These are phyloP conservation scores for Nakazawaea sp. DNA, from an alignment of 805 yeast species.

Conservation along the genomic window DNA sequence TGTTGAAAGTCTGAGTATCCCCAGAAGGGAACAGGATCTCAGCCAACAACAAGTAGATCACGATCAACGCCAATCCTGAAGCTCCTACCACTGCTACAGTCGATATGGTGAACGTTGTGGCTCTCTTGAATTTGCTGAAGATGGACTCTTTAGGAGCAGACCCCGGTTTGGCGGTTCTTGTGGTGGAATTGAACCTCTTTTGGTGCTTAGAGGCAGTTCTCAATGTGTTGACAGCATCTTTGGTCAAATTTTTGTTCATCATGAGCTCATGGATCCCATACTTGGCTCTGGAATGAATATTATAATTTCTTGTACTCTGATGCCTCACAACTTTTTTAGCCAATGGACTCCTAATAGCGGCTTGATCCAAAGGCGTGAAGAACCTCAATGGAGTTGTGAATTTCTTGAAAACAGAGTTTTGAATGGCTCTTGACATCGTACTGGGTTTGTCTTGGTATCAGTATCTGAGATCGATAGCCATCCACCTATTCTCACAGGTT, in stretches of 20 bases:
- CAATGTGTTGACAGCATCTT: neutral
- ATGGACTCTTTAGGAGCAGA: slow-evolving; percentile 26
- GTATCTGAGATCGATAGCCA: too few species aligned
- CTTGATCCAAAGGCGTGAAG: too few species aligned
- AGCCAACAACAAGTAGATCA: slow-evolving; percentile 67
- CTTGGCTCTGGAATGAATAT: neutral
- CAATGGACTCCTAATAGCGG: too few species aligned
- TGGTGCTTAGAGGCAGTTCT: neutral
- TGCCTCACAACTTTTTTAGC: too few species aligned
- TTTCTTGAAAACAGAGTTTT: too few species aligned
- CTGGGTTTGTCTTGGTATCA: too few species aligned
- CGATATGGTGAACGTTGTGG: slow-evolving; percentile 56
- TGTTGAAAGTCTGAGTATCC: slow-evolving; percentile 84
- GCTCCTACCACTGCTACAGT: slow-evolving; percentile 63
- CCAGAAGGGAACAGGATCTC: slow-evolving; percentile 87
- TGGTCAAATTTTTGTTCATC: slow-evolving; percentile 2
- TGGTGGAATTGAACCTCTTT: slow-evolving; percentile 5
- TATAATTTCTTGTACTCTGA: slow-evolving; percentile 3
- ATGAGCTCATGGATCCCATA: slow-evolving; percentile 6
- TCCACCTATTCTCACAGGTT: too few species aligned
- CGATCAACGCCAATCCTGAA: slow-evolving; percentile 56
- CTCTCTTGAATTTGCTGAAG: slow-evolving; percentile 43
- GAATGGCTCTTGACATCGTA: too few species aligned
- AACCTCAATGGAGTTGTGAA: too few species aligned
- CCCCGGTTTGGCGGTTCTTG: neutral